Evolutionary conservation across 768 basidiomycete genomes (phyloP).

Genomic region (Psilocybe azurescens): DNA sequence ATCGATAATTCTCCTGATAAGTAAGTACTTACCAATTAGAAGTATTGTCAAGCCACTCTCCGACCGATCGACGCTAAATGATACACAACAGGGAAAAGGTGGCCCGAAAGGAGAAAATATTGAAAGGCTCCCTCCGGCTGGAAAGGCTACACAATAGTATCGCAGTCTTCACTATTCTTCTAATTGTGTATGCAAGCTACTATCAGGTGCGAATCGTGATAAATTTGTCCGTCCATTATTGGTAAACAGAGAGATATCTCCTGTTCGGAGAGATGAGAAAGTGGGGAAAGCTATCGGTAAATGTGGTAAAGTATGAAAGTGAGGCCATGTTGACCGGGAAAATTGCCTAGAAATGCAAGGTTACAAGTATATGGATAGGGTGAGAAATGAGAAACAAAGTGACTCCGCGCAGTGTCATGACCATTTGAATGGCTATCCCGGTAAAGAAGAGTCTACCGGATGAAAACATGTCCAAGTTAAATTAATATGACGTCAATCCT

Average conservation of each 20-base stretch:
- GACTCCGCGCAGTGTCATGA: neutral
- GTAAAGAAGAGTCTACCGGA: slow-evolving; percentile 1
- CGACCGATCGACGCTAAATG: too few relatives aligned
- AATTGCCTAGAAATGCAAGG: slow-evolving; percentile 10
- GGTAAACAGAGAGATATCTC: slow-evolving; percentile 5
- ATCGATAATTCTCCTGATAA: too few relatives aligned
- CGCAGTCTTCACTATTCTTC: neutral
- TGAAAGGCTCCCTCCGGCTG: neutral
- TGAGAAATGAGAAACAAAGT: slow-evolving; percentile 1
- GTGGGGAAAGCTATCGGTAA: neutral
- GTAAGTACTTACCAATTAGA: too few relatives aligned
- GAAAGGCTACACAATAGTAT: neutral
- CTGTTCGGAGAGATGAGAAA: slow-evolving; percentile 4
- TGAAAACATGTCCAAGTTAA: slow-evolving; percentile 1
- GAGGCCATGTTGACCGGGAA: neutral
- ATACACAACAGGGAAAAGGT: too few relatives aligned
- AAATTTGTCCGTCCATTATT: slow-evolving; percentile 17
- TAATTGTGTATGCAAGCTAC: neutral
- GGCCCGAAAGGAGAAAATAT: too few relatives aligned
- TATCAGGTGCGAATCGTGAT: slow-evolving; percentile 2
- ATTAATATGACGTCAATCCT: slow-evolving; percentile 4
- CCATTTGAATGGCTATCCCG: slow-evolving; percentile 9
- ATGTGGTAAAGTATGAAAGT: slow-evolving; percentile 9
- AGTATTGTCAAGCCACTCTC: too few relatives aligned
- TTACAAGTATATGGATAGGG: slow-evolving; percentile 19